These are phyloP conservation scores for Silene vulgaris DNA, from an alignment of 179 eudicot species.

Conservation along the genomic window DNA sequence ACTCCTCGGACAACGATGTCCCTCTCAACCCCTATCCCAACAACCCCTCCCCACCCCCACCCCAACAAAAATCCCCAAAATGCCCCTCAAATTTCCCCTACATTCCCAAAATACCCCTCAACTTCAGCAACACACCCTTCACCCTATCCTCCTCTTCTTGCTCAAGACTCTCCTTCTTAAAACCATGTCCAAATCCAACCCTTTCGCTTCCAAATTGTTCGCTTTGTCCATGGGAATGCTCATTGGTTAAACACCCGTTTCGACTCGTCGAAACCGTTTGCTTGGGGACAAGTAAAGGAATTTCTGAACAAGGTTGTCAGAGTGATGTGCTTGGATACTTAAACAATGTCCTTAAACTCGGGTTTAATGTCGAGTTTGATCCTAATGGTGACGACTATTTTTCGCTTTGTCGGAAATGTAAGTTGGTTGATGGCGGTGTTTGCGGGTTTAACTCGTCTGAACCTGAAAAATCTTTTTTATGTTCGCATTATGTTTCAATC, in stretches of 20 bases:
- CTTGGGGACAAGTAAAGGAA: too few relatives aligned
- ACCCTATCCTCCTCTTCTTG: slow-evolving; percentile 45
- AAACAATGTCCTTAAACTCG: slow-evolving; percentile 34
- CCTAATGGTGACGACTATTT: slow-evolving; percentile 37
- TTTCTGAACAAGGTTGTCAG: slow-evolving; percentile 45
- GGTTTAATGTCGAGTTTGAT: slow-evolving; percentile 51
- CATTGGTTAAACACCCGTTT: slow-evolving; percentile 46
- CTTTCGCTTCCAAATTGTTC: slow-evolving; percentile 51
- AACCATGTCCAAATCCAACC: slow-evolving; percentile 37
- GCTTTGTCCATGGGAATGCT: slow-evolving; percentile 55
- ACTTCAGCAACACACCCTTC: slow-evolving; percentile 44
- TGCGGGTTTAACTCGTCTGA: slow-evolving; percentile 66
- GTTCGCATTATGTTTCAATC: background rate
- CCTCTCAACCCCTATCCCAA: too few relatives aligned
- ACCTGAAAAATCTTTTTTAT: slow-evolving; percentile 42
- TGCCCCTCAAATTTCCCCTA: slow-evolving; percentile 23
- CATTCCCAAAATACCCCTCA: slow-evolving; percentile 36
- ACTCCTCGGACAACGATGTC: too few relatives aligned
- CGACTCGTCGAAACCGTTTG: slow-evolving; percentile 29
- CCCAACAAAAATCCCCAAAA: slow-evolving; percentile 4
- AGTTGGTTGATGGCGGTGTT: slow-evolving; percentile 30
- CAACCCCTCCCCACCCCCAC: background rate
- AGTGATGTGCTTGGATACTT: slow-evolving; percentile 45
- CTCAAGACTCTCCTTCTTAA: slow-evolving; percentile 45
- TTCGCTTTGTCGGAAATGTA: slow-evolving; percentile 36